phyloP scores from a whole-genome alignment of 208 protist genomes.

The Acanthamoeba polyphaga region DNA sequence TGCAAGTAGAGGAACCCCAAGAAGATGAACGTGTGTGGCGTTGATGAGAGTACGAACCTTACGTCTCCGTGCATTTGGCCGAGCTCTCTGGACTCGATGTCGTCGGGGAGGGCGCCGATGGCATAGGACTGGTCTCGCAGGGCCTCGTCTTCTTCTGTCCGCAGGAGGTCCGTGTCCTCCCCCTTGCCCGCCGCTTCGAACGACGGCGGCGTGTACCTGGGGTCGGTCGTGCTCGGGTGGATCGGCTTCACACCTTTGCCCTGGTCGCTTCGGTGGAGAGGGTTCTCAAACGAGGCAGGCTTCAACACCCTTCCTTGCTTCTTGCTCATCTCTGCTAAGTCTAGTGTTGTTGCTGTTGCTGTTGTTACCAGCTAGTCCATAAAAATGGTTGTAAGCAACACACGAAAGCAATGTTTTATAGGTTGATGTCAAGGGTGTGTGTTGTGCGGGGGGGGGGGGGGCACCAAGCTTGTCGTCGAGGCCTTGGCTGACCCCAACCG shows the following conservation, averaged over 20 bases:
- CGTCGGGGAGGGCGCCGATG: slow-evolving; percentile 7
- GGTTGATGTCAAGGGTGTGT: background rate
- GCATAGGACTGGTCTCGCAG: background rate
- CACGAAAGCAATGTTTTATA: too few species aligned
- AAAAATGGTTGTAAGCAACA: background rate
- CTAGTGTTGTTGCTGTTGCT: background rate
- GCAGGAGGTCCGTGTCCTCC: slow-evolving; percentile 3
- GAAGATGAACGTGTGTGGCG: background rate
- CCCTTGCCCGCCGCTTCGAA: background rate
- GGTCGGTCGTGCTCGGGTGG: slow-evolving; percentile 56
- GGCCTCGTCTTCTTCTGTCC: slow-evolving; percentile 32
- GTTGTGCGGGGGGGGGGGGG: background rate
- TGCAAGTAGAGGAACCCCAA: background rate
- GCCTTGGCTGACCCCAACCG: background rate
- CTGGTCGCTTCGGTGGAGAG: slow-evolving; percentile 19
- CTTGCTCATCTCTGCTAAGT: background rate
- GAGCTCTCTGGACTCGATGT: slow-evolving; percentile 61
- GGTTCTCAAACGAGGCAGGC: slow-evolving; percentile 46
- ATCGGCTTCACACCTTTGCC: slow-evolving; percentile 59
- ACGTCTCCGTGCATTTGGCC: slow-evolving; percentile 49
- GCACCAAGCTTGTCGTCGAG: background rate
- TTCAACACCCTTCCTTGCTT: slow-evolving; percentile 26
- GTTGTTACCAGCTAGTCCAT: background rate
- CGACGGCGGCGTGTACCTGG: slow-evolving; percentile 37
- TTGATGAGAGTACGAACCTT: background rate